A percentile compares a stretch with the other conserved stretches of the same genome.
phyloP scores from a whole-genome alignment of 2,329 filamentous ascomycete species.

The Paracoccidioides lutzii region DNA sequence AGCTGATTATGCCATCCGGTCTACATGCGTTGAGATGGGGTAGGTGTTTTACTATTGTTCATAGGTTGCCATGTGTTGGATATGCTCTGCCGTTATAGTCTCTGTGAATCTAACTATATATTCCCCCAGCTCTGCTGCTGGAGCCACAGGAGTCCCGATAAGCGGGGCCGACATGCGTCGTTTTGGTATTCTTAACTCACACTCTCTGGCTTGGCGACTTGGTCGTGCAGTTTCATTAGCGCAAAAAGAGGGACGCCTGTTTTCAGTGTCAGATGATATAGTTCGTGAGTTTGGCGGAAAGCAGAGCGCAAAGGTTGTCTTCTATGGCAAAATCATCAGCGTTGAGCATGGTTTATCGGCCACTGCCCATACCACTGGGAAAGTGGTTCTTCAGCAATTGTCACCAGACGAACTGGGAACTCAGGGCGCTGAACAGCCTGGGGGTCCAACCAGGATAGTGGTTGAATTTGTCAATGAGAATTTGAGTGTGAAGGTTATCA shows the following conservation, averaged over 20 bases:
- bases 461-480: slow-evolving; percentile 56
- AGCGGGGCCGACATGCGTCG: slow-evolving; percentile 23
- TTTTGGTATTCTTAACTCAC: slow-evolving; percentile 28
- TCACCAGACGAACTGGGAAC: slow-evolving; percentile 25
- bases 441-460: slow-evolving; percentile 10
- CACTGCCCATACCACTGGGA: slow-evolving; percentile 40
- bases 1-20: slow-evolving; percentile 28
- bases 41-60: slow-evolving; percentile 16
- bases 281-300: slow-evolving; percentile 45
- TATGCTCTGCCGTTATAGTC: too few relatives aligned
- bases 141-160: slow-evolving; percentile 28
- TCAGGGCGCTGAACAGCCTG: slow-evolving; percentile 5
- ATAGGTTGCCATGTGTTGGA: neutral
- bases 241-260: slow-evolving; percentile 36
- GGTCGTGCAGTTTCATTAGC: slow-evolving; percentile 45
- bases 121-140: slow-evolving; percentile 30
- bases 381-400: slow-evolving; percentile 42
- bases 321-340: slow-evolving; percentile 49
- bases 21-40: slow-evolving; percentile 31
- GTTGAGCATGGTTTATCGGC: slow-evolving; percentile 40
- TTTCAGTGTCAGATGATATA: slow-evolving; percentile 44
- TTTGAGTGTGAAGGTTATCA: slow-evolving; percentile 38
- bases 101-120: slow-evolving; percentile 8
- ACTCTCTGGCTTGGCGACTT: slow-evolving; percentile 38
- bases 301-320: slow-evolving; percentile 43